phyloP scores from a whole-genome alignment of 148 eudicot species.

The Limonium bicolor region DNA sequence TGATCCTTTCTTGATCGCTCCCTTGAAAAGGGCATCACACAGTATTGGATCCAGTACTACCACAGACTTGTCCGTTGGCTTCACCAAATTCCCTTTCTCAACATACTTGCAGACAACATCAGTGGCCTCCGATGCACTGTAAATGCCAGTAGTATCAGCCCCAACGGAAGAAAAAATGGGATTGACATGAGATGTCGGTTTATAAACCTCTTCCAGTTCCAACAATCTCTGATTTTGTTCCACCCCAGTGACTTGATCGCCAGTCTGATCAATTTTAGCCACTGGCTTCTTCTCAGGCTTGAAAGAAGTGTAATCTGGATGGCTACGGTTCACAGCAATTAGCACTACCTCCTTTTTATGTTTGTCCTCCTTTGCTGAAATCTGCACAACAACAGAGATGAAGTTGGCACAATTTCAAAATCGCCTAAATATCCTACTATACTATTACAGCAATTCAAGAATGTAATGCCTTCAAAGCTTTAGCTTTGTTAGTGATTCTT shows the following conservation, averaged over 20 bases:
- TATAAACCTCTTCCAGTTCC: conserved; percentile 71
- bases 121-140: conserved; percentile 60
- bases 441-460: too few species aligned
- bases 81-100: conserved; percentile 77
- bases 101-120: conserved; percentile 56
- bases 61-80: conserved; percentile 45
- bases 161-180: conserved; percentile 69
- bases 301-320: conserved; percentile 61
- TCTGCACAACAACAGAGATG: conserved; percentile 26
- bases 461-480: too few species aligned
- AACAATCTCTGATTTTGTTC: conserved; percentile 23
- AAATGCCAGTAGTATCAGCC: conserved; percentile 53
- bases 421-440: too few species aligned
- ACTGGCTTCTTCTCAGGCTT: conserved; percentile 62
- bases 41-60: conserved; percentile 61
- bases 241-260: conserved; percentile 21
- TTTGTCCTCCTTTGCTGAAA: conserved; percentile 80
- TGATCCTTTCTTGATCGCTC: conserved; percentile 72
- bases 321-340: conserved; percentile 56
- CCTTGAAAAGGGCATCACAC: conserved; percentile 93
- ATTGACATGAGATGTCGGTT: conserved; percentile 65
- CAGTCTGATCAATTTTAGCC: conserved; percentile 40
- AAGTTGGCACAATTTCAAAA: too few species aligned
- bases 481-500: too few species aligned
- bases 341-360: conserved; percentile 75